A percentile compares a stretch with the other conserved stretches of the same genome.
Conservation (phyloP, 306 rosid genomes). For the Canavalia ensiformis region DNA sequence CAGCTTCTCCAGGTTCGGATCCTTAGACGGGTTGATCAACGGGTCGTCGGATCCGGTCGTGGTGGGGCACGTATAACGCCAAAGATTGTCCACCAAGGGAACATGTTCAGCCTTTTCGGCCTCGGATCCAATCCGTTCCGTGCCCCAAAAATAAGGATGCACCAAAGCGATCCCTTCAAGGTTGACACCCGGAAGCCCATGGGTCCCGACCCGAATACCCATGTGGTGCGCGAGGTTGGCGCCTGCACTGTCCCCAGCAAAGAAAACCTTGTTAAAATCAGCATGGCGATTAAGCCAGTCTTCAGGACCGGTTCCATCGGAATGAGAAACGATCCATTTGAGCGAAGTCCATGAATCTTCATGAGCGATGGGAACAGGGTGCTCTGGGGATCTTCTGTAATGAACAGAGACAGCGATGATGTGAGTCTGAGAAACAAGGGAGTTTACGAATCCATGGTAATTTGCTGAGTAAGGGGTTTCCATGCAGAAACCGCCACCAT, state of each 20-base stretch:
- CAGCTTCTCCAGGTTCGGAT: conserved; percentile 56
- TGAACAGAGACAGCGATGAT: conserved; percentile 66
- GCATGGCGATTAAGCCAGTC: conserved; percentile 61
- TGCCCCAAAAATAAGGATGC: conserved; percentile 69
- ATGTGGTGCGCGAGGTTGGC: conserved; percentile 64
- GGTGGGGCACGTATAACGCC: conserved; percentile 57
- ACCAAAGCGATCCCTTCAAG: conserved; percentile 55
- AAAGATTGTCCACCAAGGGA: conserved; percentile 39
- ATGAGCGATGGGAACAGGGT: conserved; percentile 58
- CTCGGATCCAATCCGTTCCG: conserved; percentile 57
- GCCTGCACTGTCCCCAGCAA: conserved; percentile 75
- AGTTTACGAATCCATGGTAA: conserved; percentile 56
- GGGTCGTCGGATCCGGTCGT: conserved; percentile 66
- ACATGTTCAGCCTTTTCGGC: neutral
- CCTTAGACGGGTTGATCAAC: conserved; percentile 58
- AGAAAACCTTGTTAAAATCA: conserved; percentile 51
- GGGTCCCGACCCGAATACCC: conserved; percentile 55
- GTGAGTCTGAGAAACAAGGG: conserved; percentile 52
- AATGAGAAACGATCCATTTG: conserved; percentile 65
- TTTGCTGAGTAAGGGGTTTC: conserved; percentile 59
- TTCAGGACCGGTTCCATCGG: conserved; percentile 54
- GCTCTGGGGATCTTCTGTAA: conserved; percentile 70
- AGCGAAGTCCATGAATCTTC: conserved; percentile 69
- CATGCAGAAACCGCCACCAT: conserved; percentile 74
- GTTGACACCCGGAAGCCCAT: conserved; percentile 50